Evolutionary conservation across 441 rosid genomes (phyloP), one percentile per base, ranked within the genome.

Genomic region (Mallotus repandus): DNA sequence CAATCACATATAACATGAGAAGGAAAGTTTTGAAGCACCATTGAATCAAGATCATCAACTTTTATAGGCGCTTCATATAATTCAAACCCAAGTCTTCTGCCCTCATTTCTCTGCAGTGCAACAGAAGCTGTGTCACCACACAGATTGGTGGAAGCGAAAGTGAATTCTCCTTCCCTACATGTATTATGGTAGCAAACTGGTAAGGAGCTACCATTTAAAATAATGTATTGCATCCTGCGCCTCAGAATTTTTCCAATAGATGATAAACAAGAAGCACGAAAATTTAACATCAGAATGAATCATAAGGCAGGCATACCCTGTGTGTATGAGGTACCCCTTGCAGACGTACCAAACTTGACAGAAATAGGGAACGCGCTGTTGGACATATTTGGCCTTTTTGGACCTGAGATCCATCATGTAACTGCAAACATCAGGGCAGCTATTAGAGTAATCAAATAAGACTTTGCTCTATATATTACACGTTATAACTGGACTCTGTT

Each of bases 341-440:
- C 99, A 94, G 74, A 89, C 77, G 83, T 91, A 94, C 88, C 78
- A 85, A 77, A 91, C 87, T 35, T 89, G 89, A 86, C 99, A 92
- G 66, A 72, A 80, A 79, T 66, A 63, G 70, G 98, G 94, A 25
- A 94, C 94, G 53, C 81, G 85, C 53, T 54, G 77, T 63, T 79
- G 81, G 55, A 95, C 82, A 25, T 59, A 82, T 69, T 82, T 80
- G 70, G 99, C 98, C 86, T 92, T 95, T 85, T 77, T 88, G 68
- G 99, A 95, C 81, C 87, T 91, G 73, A 88, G 84, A 50, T 84
- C 90, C 53, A 68, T 76, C 89, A 87, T 82, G 77, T 71, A 88
- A 86, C 99, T 95, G 89, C 78, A 81, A 76, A 29, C n/a, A 15
- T 43, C 74, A 76, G 81, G 32, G 32, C 32, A 29, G 32, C 32